Conservation (phyloP, 1,284 basidiomycete genomes). For the Puccinia horiana region DNA sequence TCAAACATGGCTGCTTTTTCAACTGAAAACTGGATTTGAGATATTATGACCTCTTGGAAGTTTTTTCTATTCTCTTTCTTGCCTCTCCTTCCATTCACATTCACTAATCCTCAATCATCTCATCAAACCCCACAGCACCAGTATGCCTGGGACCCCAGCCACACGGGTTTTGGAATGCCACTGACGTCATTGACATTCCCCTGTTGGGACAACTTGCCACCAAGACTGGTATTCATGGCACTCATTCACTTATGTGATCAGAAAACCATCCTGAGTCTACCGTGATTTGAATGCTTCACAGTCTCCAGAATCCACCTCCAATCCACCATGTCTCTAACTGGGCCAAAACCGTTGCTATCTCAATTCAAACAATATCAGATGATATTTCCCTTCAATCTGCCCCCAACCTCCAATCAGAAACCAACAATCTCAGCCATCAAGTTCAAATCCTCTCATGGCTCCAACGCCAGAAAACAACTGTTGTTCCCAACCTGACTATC, state of each 20-base stretch:
- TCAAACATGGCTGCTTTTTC: slow-evolving; percentile 14
- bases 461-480: neutral
- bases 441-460: slow-evolving; percentile 3
- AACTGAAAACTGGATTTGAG: slow-evolving; percentile 8
- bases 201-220: no score
- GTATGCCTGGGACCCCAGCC: no score
- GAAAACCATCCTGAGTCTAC: no score
- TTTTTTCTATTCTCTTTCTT: neutral
- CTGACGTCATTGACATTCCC: no score
- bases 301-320: neutral
- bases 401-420: neutral
- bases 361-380: neutral
- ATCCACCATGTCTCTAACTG: neutral
- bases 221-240: no score
- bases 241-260: no score
- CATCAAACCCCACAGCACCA: neutral
- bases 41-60: neutral
- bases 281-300: no score
- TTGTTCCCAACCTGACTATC: neutral
- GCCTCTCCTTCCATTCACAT: no score
- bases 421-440: neutral
- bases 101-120: neutral
- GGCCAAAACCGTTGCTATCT: neutral
- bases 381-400: neutral
- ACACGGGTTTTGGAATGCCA: no score